Base-by-base conservation (phyloP, 441 rosid genomes). In the Populus hybrid region DNA sequence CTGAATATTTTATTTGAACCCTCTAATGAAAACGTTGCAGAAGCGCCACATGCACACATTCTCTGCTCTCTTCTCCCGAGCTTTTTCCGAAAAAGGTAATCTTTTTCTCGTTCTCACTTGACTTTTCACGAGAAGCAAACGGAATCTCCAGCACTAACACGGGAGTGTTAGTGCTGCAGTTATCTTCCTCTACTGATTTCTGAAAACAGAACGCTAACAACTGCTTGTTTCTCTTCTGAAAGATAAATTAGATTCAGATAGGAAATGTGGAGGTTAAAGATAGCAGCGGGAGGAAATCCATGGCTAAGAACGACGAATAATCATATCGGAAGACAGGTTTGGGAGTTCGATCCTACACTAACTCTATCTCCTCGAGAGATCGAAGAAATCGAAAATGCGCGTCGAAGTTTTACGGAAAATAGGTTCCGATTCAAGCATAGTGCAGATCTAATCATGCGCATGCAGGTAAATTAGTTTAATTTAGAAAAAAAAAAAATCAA, bases 321-420 rank as follows among this genome's bases (percentile, higher is more conserved):
- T 76, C 94, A 95, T 75, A 85, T 84, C 10, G 98, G 99, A 11
- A 83, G 95, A 40, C 95, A 91, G 73, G 69, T 86, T 9, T 92
- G 97, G 97, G 97, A 91, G 79, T 94, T 95, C 36, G 94, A 95
- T 89, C 91, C 95, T n/a, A 81, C 82, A 36, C 84, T 72, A 10
- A 12, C 16, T 40, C 91, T 92, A 71, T 88, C 97, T 6, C 90
- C 93, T 4, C 90, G 89, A 67, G 97, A 95, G 34, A 79, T 87
- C 70, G 80, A 80, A 32, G 88, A 87, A 63, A 75, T 92, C 64
- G 91, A 90, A 38, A 85, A 87, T 72, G 92, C 88, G 35, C 89
- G 97, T 11, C 74, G 61, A 8, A 75, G 81, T 10, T 93, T 92
- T 79, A 6, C 82, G 34, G 70, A 80, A 6, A 84, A 89, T 65